phyloP scores from a whole-genome alignment of 2,329 filamentous ascomycete genomes.

The Claviceps maximensis region DNA sequence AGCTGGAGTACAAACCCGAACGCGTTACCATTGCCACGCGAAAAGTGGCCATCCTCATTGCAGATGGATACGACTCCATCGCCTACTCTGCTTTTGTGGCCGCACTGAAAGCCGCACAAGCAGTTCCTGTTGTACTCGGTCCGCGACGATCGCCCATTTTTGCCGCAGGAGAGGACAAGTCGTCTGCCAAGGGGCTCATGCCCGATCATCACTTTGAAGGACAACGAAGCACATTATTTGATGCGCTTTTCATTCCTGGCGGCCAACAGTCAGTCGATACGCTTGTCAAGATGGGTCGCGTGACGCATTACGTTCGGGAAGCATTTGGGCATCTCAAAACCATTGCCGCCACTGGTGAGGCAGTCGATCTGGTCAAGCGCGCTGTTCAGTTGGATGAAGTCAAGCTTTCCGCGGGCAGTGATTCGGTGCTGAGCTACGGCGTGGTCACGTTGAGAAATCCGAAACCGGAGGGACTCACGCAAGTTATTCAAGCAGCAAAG shows the following conservation, averaged over 20 bases:
- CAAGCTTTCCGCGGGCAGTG: slow-evolving; percentile 27
- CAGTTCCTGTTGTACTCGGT: slow-evolving; percentile 61
- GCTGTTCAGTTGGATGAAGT: slow-evolving; percentile 32
- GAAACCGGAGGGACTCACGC: slow-evolving; percentile 43
- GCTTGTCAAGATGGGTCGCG: slow-evolving; percentile 56
- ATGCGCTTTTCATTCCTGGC: slow-evolving; percentile 64
- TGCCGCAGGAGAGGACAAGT: slow-evolving; percentile 43
- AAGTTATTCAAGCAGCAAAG: slow-evolving; percentile 50
- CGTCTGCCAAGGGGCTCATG: slow-evolving; percentile 37
- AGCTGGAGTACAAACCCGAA: slow-evolving; percentile 51
- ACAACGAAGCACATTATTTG: slow-evolving; percentile 69
- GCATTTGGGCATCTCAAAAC: slow-evolving; percentile 73
- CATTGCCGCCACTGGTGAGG: slow-evolving; percentile 64
- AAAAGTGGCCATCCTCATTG: slow-evolving; percentile 61
- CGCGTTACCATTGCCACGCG: slow-evolving; percentile 57
- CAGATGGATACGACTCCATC: slow-evolving; percentile 59
- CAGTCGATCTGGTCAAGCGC: slow-evolving; percentile 44
- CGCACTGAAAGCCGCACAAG: slow-evolving; percentile 46
- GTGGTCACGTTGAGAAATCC: slow-evolving; percentile 53
- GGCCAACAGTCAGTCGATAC: slow-evolving; percentile 50
- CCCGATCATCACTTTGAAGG: slow-evolving; percentile 73
- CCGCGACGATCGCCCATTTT: slow-evolving; percentile 53
- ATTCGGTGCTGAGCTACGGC: slow-evolving; percentile 55
- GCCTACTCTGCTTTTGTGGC: slow-evolving; percentile 53
- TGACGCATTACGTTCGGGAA: slow-evolving; percentile 64